Conservation (phyloP, 2,329 filamentous ascomycete species). For the Penicillium corylophilum region DNA sequence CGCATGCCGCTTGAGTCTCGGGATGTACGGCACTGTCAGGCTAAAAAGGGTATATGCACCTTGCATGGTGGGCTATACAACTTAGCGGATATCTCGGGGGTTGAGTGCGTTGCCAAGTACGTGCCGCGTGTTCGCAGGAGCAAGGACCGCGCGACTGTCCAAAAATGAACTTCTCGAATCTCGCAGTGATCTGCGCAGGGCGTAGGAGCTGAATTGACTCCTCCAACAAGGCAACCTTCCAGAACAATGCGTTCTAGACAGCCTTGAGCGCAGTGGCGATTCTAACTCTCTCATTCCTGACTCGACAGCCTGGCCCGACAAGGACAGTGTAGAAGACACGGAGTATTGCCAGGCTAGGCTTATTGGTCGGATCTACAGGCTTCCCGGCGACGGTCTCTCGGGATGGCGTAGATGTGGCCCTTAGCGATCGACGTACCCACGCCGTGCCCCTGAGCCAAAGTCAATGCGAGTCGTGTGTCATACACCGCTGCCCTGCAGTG, state of each 20-base stretch:
- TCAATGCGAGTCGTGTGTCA: conserved; percentile 5
- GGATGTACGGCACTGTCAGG: background rate
- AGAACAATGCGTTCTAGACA: conserved; percentile 1
- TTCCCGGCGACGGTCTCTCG: background rate
- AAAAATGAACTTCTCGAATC: background rate
- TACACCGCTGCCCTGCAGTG: background rate
- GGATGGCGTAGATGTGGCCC: background rate
- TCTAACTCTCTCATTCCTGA: too few relatives aligned
- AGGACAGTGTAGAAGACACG: too few relatives aligned
- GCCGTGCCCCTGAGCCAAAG: background rate
- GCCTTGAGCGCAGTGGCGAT: background rate
- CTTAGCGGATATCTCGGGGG: background rate
- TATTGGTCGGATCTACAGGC: background rate
- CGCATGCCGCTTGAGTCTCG: background rate
- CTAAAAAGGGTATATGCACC: background rate
- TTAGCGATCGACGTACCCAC: background rate
- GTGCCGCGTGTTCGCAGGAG: background rate
- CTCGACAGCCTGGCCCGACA: background rate
- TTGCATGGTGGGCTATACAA: background rate
- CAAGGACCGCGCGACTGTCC: background rate
- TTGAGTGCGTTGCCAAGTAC: background rate
- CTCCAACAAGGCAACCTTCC: conserved; percentile 8
- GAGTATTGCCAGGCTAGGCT: background rate
- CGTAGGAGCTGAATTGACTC: background rate
- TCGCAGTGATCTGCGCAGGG: background rate